Base-by-base conservation (phyloP, 495 filamentous ascomycete genomes). In the Rhypophila decipiens region DNA sequence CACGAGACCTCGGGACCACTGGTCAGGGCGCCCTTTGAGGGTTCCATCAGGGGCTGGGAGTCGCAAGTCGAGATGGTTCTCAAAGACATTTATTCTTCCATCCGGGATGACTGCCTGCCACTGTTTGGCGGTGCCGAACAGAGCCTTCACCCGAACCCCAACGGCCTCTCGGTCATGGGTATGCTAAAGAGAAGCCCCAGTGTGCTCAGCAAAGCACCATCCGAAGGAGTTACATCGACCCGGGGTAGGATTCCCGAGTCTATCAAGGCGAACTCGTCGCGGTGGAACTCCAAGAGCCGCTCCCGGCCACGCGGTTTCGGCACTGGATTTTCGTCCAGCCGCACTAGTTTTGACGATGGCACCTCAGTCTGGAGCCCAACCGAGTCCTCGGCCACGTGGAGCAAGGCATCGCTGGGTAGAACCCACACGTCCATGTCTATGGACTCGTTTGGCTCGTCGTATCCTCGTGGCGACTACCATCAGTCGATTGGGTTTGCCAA, bases 401-500 rank as follows among this genome's bases (percentile, higher is more conserved):
- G 93, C 70, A 94, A 87, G 59, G 87, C 93, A 50, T 95, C 88
- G 2, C 71, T 94, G 47, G 87, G 90, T 35, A 89, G 90, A 57
- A 90, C 87, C 3, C 83, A 90, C 45, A 90, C 90, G 5, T 87
- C 89, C 2, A 86, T 90, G 69, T 96, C 91, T 11, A 85, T 94
- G 52, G 88, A 93, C 64, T 94, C 88, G 0, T 78, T 95, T 53
- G 80, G 82, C 15, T 90, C 86, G 1, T 75, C 79, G n/a, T 87
- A 82, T 64, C 83, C 82, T 2, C 82, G 82, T 22, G 83, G 82
- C 20, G 93, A 94, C 56, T 96, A 90, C 58, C 88, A 95, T 57
- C 90, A 95, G 59, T 94, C 90, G 1, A 95, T 99, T 57, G 93
- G 93, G 0, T 99, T 99, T 60, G 93, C 94, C 33, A 97, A 95